Conservation (phyloP, 306 rosid species). For the Boehmeria nivea region DNA sequence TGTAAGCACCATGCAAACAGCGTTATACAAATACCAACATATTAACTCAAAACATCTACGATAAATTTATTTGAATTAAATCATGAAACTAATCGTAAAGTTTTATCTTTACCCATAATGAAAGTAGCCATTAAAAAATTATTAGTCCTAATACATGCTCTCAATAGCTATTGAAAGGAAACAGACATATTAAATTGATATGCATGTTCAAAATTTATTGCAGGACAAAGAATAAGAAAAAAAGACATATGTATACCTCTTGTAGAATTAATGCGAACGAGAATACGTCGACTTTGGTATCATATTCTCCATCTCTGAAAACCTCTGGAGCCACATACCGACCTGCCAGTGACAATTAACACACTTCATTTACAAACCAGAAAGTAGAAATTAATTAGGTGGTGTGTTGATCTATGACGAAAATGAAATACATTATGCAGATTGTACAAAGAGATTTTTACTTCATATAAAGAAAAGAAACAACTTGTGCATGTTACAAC, state of each 20-base stretch:
- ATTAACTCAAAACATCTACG: no score
- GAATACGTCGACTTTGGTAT: conserved; percentile 93
- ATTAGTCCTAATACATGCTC: no score
- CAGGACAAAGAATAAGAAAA: not conserved
- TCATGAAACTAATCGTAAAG: no score
- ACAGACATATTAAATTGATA: no score
- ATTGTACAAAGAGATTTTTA: not conserved
- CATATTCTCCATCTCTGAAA: conserved; percentile 67
- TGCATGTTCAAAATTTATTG: no score
- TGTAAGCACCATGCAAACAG: no score
- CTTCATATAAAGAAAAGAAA: conserved; percentile 5
- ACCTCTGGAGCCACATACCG: conserved; percentile 95
- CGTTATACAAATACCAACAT: no score
- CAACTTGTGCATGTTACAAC: conserved; percentile 15
- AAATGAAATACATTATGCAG: not conserved
- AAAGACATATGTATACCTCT: conserved; percentile 55
- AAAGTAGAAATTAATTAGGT: conserved; percentile 17
- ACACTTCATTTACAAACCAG: conserved; percentile 20
- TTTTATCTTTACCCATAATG: no score
- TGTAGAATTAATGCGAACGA: conserved; percentile 86
- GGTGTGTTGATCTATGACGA: conserved; percentile 6
- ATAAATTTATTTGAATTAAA: no score
- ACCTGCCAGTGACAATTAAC: conserved; percentile 43
- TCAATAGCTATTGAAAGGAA: no score
- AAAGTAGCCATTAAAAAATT: no score